Conservation (phyloP, 2,329 filamentous ascomycete genomes). For the Berkeleyomyces rouxiae region DNA sequence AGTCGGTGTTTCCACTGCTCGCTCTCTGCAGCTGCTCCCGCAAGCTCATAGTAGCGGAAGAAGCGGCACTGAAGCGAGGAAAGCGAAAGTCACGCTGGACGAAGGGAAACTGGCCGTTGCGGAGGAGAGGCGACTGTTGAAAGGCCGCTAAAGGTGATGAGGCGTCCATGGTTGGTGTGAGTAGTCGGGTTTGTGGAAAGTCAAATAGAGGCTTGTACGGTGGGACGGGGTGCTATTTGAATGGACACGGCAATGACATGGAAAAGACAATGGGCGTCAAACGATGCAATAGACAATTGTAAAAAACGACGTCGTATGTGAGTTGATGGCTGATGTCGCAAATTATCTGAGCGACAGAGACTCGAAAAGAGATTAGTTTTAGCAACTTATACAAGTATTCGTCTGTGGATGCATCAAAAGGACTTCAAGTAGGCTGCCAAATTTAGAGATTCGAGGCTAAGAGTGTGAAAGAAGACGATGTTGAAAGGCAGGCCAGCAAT, state of each 20-base stretch:
- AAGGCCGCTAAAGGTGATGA: conserved; percentile 90
- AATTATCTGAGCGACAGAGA: not conserved
- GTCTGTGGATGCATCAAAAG: not conserved
- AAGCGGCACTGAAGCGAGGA: conserved; percentile 31
- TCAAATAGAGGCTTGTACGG: too few species aligned
- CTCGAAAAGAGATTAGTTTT: conserved; percentile 3
- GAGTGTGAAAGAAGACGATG: not conserved
- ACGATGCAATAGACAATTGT: too few species aligned
- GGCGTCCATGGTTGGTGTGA: conserved; percentile 52
- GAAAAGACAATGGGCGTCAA: not conserved
- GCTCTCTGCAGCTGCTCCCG: conserved; percentile 49
- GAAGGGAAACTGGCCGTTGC: conserved; percentile 27
- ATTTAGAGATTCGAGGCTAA: not conserved
- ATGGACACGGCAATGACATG: not conserved
- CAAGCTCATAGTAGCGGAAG: conserved; percentile 55
- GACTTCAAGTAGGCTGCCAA: not conserved
- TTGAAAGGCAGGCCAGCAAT: not conserved
- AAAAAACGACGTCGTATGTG: not conserved
- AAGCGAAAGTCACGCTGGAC: conserved; percentile 31
- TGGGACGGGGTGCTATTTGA: not conserved
- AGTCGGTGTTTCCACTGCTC: conserved; percentile 40
- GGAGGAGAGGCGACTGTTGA: conserved; percentile 51
- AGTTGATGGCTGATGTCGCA: conserved; percentile 1
- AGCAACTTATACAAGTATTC: not conserved
- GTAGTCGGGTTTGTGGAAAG: not conserved